A percentile compares a stretch with the other conserved stretches of the same genome.
Evolutionary conservation across 1,139 yeast species (phyloP).

Genomic region (Debaryomycetaceae sp.): DNA sequence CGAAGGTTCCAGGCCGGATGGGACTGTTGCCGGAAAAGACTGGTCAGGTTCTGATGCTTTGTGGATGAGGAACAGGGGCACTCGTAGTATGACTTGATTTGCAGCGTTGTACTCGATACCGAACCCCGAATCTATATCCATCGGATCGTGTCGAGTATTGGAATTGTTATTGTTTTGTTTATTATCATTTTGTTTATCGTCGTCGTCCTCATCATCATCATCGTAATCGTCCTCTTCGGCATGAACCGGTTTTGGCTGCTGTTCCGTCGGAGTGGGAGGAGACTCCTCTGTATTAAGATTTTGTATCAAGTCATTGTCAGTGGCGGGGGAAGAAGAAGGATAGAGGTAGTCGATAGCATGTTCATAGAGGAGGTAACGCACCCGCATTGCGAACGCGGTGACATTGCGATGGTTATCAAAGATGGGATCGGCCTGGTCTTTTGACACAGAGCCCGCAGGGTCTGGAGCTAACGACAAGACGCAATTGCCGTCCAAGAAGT

Average conservation of each 20-base stretch:
- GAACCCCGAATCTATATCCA: background rate
- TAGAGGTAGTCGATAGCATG: constrained; percentile 54
- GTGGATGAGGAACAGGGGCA: background rate
- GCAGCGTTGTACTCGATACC: background rate
- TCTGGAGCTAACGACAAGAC: constrained; percentile 26
- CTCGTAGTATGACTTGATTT: background rate
- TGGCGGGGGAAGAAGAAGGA: constrained; percentile 9
- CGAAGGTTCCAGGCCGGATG: too few species aligned
- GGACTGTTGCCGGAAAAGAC: background rate
- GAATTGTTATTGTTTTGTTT: constrained; percentile 10
- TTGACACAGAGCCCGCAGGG: too few species aligned
- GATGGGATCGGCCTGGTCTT: constrained; percentile 4
- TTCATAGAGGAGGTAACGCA: constrained; percentile 64
- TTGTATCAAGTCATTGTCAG: background rate
- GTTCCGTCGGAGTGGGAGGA: background rate
- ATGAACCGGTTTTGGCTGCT: constrained; percentile 9
- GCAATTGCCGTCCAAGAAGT: constrained; percentile 44
- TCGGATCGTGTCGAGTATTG: background rate
- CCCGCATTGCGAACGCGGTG: constrained; percentile 47
- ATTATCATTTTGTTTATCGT: constrained; percentile 15
- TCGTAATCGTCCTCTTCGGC: constrained; percentile 33
- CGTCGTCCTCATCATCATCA: constrained; percentile 27
- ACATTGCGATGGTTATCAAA: constrained; percentile 38
- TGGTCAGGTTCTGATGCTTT: background rate
- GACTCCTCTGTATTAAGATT: constrained; percentile 3